Conservation (phyloP, 768 basidiomycete genomes). For the Suillus subaureus region DNA sequence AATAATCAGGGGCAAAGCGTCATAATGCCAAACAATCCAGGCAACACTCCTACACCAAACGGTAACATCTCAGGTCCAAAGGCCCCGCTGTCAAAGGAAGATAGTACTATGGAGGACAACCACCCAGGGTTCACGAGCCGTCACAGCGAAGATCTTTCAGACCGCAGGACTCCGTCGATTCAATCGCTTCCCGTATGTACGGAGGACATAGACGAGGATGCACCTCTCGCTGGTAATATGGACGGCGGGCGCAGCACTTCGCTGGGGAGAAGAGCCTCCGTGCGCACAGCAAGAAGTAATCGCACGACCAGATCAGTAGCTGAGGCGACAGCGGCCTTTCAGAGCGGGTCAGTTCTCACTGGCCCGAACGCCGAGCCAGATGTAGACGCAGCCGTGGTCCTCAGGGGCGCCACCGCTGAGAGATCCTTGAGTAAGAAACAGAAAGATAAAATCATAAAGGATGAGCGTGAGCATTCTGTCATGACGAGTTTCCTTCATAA, state of each 20-base stretch:
- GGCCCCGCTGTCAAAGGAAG: neutral
- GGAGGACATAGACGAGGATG: slow-evolving; percentile 10
- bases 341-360: slow-evolving; percentile 54
- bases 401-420: slow-evolving; percentile 50
- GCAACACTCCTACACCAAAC: slow-evolving; percentile 6
- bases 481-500: neutral
- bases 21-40: neutral
- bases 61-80: too few relatives aligned
- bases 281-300: slow-evolving; percentile 24
- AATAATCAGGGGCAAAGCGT: neutral
- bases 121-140: neutral
- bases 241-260: neutral
- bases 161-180: slow-evolving; percentile 18
- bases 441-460: slow-evolving; percentile 50
- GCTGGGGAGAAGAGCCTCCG: slow-evolving; percentile 23
- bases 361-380: slow-evolving; percentile 48
- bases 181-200: slow-evolving; percentile 26
- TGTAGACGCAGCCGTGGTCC: slow-evolving; percentile 41
- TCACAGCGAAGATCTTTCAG: neutral
- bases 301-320: slow-evolving; percentile 14
- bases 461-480: slow-evolving; percentile 46
- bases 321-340: slow-evolving; percentile 40
- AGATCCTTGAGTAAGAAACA: slow-evolving; percentile 50
- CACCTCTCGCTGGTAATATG: neutral
- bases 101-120: neutral